Evolutionary conservation across 768 basidiomycete genomes (phyloP).

Genomic region (Roridomyces roridus): DNA sequence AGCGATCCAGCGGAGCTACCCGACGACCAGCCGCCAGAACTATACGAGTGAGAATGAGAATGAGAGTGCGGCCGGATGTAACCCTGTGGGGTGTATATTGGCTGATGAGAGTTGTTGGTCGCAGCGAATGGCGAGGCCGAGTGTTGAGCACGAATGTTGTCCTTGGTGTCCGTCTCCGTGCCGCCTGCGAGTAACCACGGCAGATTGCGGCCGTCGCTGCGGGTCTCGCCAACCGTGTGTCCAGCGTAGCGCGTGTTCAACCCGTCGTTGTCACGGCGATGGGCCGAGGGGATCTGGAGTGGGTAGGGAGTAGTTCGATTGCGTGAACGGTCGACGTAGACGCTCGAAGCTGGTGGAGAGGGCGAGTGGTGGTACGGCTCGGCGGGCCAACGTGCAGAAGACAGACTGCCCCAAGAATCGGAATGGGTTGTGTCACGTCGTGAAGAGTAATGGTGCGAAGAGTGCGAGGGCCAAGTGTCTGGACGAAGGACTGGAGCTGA

Average conservation of each 20-base stretch:
- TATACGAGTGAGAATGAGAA: slow-evolving; percentile 11
- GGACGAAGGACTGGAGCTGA: slow-evolving; percentile 12
- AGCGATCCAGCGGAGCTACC: slow-evolving; percentile 10
- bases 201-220: slow-evolving; percentile 6
- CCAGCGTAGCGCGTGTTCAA: slow-evolving; percentile 14
- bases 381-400: slow-evolving; percentile 43
- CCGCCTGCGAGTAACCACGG: slow-evolving; percentile 14
- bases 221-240: slow-evolving; percentile 14
- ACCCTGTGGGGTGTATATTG: slow-evolving; percentile 14
- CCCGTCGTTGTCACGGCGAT: slow-evolving; percentile 20
- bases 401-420: slow-evolving; percentile 13
- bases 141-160: slow-evolving; percentile 8
- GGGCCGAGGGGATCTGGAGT: slow-evolving; percentile 18
- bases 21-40: slow-evolving; percentile 11
- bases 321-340: slow-evolving; percentile 43
- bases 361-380: slow-evolving; percentile 39
- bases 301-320: slow-evolving; percentile 43
- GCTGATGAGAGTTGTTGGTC: not conserved
- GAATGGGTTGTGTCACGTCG: slow-evolving; percentile 10
- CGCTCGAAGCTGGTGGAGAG: slow-evolving; percentile 15
- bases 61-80: slow-evolving; percentile 7
- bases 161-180: slow-evolving; percentile 13
- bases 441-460: slow-evolving; percentile 6
- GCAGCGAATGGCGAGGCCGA: slow-evolving; percentile 2
- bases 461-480: slow-evolving; percentile 12